Percentiles rank a stretch among this genome's conserved stretches.
These are phyloP conservation scores for Euphorbia celastroides DNA, from an alignment of 441 rosid genomes.

Conservation along the genomic window DNA sequence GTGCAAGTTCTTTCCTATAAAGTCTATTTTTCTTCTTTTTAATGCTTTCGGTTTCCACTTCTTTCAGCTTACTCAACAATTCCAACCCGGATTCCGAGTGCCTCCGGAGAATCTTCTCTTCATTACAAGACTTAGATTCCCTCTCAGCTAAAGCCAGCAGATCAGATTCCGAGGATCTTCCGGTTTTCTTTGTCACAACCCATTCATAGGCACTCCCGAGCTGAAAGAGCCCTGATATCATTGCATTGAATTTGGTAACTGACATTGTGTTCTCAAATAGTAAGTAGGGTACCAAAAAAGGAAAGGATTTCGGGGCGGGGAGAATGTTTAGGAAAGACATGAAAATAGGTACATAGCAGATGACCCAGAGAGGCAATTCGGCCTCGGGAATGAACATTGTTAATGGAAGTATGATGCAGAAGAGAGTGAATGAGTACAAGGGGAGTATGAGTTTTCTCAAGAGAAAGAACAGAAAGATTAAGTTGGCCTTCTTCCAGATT, in stretches of 20 bases:
- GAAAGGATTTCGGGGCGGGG: conserved; percentile 75
- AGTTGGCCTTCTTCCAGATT: conserved; percentile 59
- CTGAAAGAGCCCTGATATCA: conserved; percentile 90
- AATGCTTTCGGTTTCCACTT: conserved; percentile 29
- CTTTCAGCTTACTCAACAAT: conserved; percentile 52
- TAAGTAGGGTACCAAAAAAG: conserved; percentile 83
- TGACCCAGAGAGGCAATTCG: conserved; percentile 81
- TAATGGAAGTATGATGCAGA: conserved; percentile 85
- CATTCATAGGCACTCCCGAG: conserved; percentile 92
- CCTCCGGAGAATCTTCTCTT: conserved; percentile 61
- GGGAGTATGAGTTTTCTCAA: conserved; percentile 85
- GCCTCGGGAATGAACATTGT: conserved; percentile 95
- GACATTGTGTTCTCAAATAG: conserved; percentile 97
- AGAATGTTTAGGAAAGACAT: conserved; percentile 84
- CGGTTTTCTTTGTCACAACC: conserved; percentile 91
- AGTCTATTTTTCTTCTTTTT: conserved; percentile 51
- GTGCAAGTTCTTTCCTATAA: conserved; percentile 74
- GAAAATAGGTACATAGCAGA: conserved; percentile 74
- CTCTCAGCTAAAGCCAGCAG: conserved; percentile 67
- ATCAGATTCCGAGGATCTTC: conserved; percentile 83
- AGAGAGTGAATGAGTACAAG: conserved; percentile 86
- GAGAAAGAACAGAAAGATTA: conserved; percentile 84
- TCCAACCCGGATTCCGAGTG: conserved; percentile 73
- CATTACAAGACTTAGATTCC: conserved; percentile 45
- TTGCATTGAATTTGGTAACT: conserved; percentile 91